These are phyloP conservation scores for Paspalum vaginatum DNA, from an alignment of 176 grass and related monocot genomes.

Conservation along the genomic window DNA sequence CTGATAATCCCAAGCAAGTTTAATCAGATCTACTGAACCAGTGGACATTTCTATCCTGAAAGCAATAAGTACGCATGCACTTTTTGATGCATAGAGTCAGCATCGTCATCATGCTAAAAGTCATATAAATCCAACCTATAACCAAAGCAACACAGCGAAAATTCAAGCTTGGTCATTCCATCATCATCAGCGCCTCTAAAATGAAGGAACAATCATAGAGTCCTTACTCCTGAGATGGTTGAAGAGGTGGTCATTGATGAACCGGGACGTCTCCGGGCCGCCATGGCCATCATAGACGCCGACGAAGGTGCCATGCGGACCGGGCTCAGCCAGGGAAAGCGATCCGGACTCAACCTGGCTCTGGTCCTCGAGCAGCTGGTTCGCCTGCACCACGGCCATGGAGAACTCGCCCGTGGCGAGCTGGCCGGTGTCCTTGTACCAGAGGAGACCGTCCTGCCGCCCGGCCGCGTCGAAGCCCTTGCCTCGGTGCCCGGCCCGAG, in stretches of 20 bases:
- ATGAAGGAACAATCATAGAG: neutral
- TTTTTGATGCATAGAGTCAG: conserved; percentile 18
- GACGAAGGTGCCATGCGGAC: conserved; percentile 70
- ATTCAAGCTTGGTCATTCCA: conserved; percentile 17
- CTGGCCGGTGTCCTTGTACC: conserved; percentile 84
- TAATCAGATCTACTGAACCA: conserved; percentile 33
- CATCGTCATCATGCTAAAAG: conserved; percentile 14
- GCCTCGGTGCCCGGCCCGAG: conserved; percentile 33
- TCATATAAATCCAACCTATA: neutral
- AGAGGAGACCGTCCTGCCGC: conserved; percentile 74
- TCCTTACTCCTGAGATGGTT: conserved; percentile 78
- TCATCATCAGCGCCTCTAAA: conserved; percentile 8
- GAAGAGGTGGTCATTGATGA: conserved; percentile 78
- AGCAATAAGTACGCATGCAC: conserved; percentile 20
- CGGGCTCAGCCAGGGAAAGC: conserved; percentile 56
- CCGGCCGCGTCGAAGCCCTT: conserved; percentile 57
- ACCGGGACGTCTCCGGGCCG: conserved; percentile 75
- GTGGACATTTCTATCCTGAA: conserved; percentile 8
- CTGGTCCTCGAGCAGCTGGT: conserved; percentile 83
- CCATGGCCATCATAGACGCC: conserved; percentile 91
- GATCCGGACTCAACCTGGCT: conserved; percentile 80
- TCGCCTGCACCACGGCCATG: conserved; percentile 94
- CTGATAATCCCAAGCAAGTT: neutral
- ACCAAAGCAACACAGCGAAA: conserved; percentile 22
- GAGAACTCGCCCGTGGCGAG: conserved; percentile 71